Evolutionary conservation across 352 stramenopile species (phyloP).

Genomic region (Halophytophthora batemanensis): DNA sequence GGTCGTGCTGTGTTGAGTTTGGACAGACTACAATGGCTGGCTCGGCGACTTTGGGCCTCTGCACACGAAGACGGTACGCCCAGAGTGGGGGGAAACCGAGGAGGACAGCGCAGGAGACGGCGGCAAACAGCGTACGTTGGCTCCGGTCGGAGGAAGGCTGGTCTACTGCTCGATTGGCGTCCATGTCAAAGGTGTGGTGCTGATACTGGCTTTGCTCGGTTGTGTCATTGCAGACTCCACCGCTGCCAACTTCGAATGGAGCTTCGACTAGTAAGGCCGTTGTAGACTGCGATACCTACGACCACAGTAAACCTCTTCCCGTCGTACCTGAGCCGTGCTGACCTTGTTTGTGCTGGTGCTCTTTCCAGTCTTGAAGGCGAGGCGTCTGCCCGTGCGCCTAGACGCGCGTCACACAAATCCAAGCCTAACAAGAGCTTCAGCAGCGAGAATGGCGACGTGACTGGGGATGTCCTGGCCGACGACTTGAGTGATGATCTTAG

Average conservation of each 20-base stretch:
- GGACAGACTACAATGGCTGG: conserved; percentile 66
- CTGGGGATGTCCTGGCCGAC: conserved; percentile 12
- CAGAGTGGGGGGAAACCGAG: conserved; percentile 37
- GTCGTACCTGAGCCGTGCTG: background rate
- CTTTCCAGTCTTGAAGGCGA: conserved; percentile 19
- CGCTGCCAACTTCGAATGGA: conserved; percentile 51
- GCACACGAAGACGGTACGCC: conserved; percentile 69
- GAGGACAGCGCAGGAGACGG: conserved; percentile 14
- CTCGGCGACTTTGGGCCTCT: conserved; percentile 68
- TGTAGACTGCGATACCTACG: background rate
- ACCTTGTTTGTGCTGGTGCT: conserved; percentile 3
- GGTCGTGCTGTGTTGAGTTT: background rate
- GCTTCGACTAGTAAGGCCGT: conserved; percentile 49
- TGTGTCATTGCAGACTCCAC: conserved; percentile 5
- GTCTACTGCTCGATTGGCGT: background rate
- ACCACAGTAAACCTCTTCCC: background rate
- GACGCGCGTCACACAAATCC: background rate
- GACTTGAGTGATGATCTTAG: conserved; percentile 31
- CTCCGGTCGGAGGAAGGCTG: too few relatives aligned
- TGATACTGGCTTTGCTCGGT: background rate
- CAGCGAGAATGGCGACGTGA: conserved; percentile 6
- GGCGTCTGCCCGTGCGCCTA: conserved; percentile 10
- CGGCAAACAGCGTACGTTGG: conserved; percentile 22
- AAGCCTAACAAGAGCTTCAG: conserved; percentile 3
- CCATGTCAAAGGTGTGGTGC: background rate